phyloP scores from a whole-genome alignment of 768 basidiomycete species.

The Nevesoporus exiguus region DNA sequence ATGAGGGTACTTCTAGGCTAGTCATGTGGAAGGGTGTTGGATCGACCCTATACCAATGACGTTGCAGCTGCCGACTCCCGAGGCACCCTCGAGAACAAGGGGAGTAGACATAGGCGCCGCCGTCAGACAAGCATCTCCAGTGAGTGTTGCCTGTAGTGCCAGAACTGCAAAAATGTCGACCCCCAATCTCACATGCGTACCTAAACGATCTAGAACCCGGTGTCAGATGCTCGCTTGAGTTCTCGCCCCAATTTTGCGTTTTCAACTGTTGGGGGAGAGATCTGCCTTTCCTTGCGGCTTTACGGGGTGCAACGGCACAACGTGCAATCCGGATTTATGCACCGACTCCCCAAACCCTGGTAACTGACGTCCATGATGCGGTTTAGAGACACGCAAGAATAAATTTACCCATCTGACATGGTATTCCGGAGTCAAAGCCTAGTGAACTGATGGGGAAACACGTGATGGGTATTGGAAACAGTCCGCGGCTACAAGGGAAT shows the following conservation, averaged over 20 bases:
- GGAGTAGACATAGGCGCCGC: constrained; percentile 3
- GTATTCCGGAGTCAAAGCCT: constrained; percentile 9
- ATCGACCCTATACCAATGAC: constrained; percentile 19
- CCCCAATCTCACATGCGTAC: constrained; percentile 15
- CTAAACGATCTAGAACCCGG: constrained; percentile 25
- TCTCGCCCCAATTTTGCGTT: constrained; percentile 25
- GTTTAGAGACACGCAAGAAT: constrained; percentile 21
- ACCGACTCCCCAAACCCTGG: constrained; percentile 25
- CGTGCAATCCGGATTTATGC: constrained; percentile 21
- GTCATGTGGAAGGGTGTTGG: constrained; percentile 11
- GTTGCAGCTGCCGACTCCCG: constrained; percentile 7
- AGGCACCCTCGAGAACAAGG: constrained; percentile 17
- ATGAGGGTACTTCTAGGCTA: constrained; percentile 13
- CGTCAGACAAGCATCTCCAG: constrained; percentile 5
- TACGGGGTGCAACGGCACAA: constrained; percentile 18
- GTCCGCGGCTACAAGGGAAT: constrained; percentile 29
- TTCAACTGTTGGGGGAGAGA: constrained; percentile 15
- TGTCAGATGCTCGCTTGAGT: constrained; percentile 28
- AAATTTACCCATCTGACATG: constrained; percentile 15
- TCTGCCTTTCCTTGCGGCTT: constrained; percentile 16
- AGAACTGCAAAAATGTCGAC: constrained; percentile 2
- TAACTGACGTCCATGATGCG: constrained; percentile 25
- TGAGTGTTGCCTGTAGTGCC: constrained; percentile 2
- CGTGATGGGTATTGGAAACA: constrained; percentile 22
- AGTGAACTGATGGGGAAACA: constrained; percentile 22